Conservation (phyloP, 352 stramenopile genomes). For the Phytophthora lateralis region DNA sequence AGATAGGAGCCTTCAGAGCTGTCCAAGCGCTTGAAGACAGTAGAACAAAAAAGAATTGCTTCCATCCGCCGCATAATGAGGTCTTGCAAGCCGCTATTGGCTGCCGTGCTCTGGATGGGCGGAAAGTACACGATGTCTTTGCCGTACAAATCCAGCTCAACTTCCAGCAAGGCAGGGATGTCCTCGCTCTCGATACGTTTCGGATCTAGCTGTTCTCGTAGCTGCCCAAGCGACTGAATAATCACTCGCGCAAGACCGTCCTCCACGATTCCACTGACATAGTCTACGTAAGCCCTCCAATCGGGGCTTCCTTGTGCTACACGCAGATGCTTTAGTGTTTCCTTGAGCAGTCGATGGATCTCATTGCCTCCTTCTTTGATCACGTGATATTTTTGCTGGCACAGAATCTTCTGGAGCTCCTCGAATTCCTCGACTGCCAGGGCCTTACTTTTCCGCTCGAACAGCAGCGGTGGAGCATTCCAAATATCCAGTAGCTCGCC, state of each 20-base stretch:
- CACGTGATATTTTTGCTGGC: constrained; percentile 80
- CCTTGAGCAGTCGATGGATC: constrained; percentile 89
- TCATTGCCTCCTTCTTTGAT: constrained; percentile 91
- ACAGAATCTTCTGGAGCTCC: constrained; percentile 73
- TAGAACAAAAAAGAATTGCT: constrained; percentile 65
- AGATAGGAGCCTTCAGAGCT: constrained; percentile 87
- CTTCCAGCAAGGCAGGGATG: constrained; percentile 86
- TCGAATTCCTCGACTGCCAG: constrained; percentile 87
- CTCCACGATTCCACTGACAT: constrained; percentile 91
- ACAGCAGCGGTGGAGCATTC: constrained; percentile 76
- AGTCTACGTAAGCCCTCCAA: constrained; percentile 93
- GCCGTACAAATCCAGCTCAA: constrained; percentile 91
- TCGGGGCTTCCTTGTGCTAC: constrained; percentile 91
- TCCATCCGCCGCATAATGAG: constrained; percentile 72
- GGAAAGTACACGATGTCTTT: constrained; percentile 88
- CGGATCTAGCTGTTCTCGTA: constrained; percentile 87
- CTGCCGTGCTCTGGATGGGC: constrained; percentile 47
- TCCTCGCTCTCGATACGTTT: constrained; percentile 84
- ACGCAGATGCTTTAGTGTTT: constrained; percentile 89
- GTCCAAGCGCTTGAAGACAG: constrained; percentile 87
- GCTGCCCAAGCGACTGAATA: constrained; percentile 63
- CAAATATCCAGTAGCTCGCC: constrained; percentile 81
- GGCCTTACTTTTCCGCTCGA: constrained; percentile 87
- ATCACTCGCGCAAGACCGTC: constrained; percentile 80
- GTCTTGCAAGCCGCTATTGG: constrained; percentile 65